These are phyloP conservation scores for Lophium mytilinum DNA, from an alignment of 495 filamentous ascomycete genomes.

Conservation along the genomic window DNA sequence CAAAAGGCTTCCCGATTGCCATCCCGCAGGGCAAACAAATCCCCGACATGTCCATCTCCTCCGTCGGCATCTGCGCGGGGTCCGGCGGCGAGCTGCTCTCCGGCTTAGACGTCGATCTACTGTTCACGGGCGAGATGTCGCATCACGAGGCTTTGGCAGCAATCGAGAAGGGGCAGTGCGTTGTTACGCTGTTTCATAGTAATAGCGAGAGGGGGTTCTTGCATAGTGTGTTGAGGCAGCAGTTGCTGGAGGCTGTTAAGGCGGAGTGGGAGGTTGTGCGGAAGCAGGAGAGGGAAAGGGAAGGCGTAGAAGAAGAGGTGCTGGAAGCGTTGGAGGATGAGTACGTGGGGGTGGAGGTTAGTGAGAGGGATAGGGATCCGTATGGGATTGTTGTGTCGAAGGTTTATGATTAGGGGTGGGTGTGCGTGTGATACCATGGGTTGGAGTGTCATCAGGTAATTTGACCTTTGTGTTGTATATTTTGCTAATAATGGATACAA, in stretches of 20 bases:
- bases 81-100: slow-evolving; percentile 69
- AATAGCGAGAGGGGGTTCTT: slow-evolving; percentile 85
- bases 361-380: slow-evolving; percentile 71
- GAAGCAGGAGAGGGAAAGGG: slow-evolving; percentile 32
- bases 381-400: slow-evolving; percentile 57
- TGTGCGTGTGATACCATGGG: background rate
- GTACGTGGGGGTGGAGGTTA: slow-evolving; percentile 58
- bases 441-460: too few species aligned
- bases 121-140: slow-evolving; percentile 87
- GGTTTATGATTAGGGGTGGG: slow-evolving; percentile 13
- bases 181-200: slow-evolving; percentile 78
- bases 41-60: slow-evolving; percentile 48
- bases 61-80: slow-evolving; percentile 72
- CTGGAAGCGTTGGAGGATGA: slow-evolving; percentile 43
- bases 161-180: slow-evolving; percentile 77
- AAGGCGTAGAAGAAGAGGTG: slow-evolving; percentile 30
- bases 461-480: too few species aligned
- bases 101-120: slow-evolving; percentile 55
- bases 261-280: slow-evolving; percentile 46
- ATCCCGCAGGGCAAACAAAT: slow-evolving; percentile 52
- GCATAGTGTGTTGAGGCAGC: slow-evolving; percentile 55
- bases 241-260: slow-evolving; percentile 50
- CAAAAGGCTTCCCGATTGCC: slow-evolving; percentile 57
- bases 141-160: slow-evolving; percentile 86
- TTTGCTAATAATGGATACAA: too few species aligned